Evolutionary conservation across 2,329 filamentous ascomycete species (phyloP), one percentile per base, ranked within the genome.

Genomic region (Pestalotiopsis sp.): DNA sequence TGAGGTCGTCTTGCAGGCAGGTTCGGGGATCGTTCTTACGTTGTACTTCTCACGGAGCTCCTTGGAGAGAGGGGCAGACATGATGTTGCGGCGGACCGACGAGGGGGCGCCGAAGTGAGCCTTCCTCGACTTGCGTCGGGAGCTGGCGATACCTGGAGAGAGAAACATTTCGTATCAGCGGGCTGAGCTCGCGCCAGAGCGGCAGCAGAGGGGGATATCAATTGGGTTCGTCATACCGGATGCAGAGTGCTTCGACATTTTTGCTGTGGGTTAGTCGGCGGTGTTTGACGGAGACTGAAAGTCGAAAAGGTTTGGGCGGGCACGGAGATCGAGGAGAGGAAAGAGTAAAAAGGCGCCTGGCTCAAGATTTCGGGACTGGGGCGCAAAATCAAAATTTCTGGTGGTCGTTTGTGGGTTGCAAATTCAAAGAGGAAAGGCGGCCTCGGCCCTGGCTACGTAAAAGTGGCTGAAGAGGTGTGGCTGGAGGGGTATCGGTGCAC

Each of bases 41-140:
- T 97, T 97, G 93, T 99, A 93, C 91, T 99, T 96, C 87, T 97
- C 95, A 82, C 94, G 92, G 83, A 99, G 91, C 88, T 99, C 96
- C 90, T 97, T 97, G 88, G 89, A 93, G 77, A 98, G 90, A 79
- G 93, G 93, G 77, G 96, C 95, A 88, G 92, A 95, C 95, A 99
- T 98, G 88, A 97, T 97, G 79, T 92, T 89, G 83, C 96, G 94
- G 86, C 96, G 95, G 82, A 93, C 90, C 88, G 92, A 94, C 84
- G 95, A 98, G 78, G 95, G 94, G 77, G 96, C 96, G 83, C 89
- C 88, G 91, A 97, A 99, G 90, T 99, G 95, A 83, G 94, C 93
- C 90, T 97, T 97, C 86, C 96, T 94, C 87, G 94, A 96, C 94
- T 99, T 99, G 88, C 95, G 92, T 87, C 95, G 91, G 82, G 94